These are phyloP conservation scores for Leonotis leonurus DNA, from an alignment of 257 asterid species.

Conservation along the genomic window DNA sequence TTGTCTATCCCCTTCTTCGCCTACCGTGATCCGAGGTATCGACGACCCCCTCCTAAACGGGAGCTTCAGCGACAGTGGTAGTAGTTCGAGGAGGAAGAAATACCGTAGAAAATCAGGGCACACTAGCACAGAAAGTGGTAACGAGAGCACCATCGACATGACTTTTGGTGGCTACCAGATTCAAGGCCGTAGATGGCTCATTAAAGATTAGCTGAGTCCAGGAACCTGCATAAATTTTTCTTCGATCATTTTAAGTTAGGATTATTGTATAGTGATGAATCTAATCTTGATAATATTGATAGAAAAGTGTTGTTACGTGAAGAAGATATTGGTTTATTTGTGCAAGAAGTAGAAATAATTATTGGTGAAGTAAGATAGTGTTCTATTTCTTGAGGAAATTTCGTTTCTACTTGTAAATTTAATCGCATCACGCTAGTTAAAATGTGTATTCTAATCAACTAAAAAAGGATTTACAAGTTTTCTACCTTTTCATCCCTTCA, in stretches of 20 bases:
- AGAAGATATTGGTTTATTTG: constrained; percentile 3
- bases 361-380: background rate
- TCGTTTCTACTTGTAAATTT: constrained; percentile 7
- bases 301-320: background rate
- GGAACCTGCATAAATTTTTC: too few relatives aligned
- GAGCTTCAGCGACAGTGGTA: constrained; percentile 68
- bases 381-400: background rate
- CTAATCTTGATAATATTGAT: constrained; percentile 1
- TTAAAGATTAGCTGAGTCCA: constrained; percentile 46
- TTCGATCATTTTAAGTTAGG: background rate
- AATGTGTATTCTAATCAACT: constrained; percentile 28
- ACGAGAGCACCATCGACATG: constrained; percentile 51
- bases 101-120: constrained; percentile 66
- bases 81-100: constrained; percentile 58
- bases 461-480: background rate
- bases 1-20: constrained; percentile 44
- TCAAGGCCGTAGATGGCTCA: constrained; percentile 80
- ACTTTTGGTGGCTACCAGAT: constrained; percentile 53
- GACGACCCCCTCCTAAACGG: constrained; percentile 94
- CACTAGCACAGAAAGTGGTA: constrained; percentile 87
- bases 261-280: constrained; percentile 19
- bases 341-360: background rate
- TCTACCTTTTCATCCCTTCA: constrained; percentile 17
- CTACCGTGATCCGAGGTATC: constrained; percentile 65
- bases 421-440: constrained; percentile 7